Conservation (phyloP, 2,329 filamentous ascomycete species). For the Arthrobotrys pseudoclavata region DNA sequence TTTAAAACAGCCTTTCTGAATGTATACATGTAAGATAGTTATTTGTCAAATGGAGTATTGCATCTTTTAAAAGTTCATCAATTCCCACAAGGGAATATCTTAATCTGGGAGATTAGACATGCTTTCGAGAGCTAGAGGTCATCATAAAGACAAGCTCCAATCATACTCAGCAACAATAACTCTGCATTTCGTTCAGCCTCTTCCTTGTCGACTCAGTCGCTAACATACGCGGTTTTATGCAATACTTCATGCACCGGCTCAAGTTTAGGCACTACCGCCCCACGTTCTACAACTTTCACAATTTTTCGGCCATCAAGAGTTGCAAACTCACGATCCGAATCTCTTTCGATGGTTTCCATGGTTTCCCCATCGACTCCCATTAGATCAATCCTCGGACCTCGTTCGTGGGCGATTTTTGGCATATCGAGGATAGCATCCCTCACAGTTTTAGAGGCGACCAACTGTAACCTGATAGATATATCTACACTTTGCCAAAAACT, state of each 20-base stretch:
- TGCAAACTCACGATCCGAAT: not conserved
- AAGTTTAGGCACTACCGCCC: not conserved
- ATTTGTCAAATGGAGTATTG: no score
- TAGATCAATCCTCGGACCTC: not conserved
- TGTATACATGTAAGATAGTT: no score
- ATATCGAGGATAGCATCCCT: not conserved
- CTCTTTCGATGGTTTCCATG: not conserved
- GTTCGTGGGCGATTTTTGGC: not conserved
- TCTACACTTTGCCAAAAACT: no score
- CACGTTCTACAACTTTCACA: not conserved
- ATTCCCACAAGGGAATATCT: no score
- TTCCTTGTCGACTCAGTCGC: not conserved
- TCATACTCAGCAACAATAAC: not conserved
- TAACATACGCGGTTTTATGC: not conserved
- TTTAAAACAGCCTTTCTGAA: no score
- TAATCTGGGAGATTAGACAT: no score
- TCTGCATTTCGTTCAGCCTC: not conserved
- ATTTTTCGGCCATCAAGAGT: not conserved
- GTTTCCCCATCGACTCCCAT: not conserved
- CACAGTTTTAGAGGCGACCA: no score
- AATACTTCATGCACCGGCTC: not conserved
- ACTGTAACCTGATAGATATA: no score
- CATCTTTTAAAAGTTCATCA: no score
- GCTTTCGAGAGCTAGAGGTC: no score
- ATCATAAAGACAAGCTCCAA: not conserved